These are phyloP conservation scores for Zizania palustris DNA, from an alignment of 202 grass and related monocot genomes.

Conservation along the genomic window DNA sequence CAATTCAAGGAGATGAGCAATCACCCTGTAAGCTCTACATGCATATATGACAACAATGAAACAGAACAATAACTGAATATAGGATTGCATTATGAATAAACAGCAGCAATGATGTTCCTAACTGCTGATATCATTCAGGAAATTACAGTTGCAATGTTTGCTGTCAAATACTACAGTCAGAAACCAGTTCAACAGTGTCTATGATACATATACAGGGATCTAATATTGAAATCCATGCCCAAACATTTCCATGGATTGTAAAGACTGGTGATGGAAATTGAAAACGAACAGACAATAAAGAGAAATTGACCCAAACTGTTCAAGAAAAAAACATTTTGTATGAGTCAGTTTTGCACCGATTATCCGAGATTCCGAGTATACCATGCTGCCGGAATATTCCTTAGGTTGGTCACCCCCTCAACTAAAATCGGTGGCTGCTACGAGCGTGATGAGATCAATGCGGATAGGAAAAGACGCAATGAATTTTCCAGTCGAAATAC, in stretches of 20 bases:
- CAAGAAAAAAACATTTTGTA: background rate
- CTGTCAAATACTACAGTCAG: background rate
- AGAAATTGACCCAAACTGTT: background rate
- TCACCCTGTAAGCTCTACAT: background rate
- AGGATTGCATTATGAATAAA: background rate
- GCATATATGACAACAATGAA: background rate
- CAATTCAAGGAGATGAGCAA: slow-evolving; percentile 21
- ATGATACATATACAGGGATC: background rate
- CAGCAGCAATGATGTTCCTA: background rate
- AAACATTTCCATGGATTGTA: background rate
- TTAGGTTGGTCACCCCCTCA: background rate
- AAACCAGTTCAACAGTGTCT: slow-evolving; percentile 1
- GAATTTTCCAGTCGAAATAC: background rate
- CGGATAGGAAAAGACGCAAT: background rate
- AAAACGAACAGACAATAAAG: background rate
- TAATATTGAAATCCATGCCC: background rate
- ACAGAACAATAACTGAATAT: background rate
- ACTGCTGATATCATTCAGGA: background rate
- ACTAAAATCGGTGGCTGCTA: background rate
- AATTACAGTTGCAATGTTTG: background rate
- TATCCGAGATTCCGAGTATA: background rate
- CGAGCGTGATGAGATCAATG: background rate
- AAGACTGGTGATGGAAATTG: background rate
- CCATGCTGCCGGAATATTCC: background rate
- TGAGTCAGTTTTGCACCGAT: background rate